Conservation (phyloP, 768 basidiomycete species). For the Coprinopsis marcescibilis region DNA sequence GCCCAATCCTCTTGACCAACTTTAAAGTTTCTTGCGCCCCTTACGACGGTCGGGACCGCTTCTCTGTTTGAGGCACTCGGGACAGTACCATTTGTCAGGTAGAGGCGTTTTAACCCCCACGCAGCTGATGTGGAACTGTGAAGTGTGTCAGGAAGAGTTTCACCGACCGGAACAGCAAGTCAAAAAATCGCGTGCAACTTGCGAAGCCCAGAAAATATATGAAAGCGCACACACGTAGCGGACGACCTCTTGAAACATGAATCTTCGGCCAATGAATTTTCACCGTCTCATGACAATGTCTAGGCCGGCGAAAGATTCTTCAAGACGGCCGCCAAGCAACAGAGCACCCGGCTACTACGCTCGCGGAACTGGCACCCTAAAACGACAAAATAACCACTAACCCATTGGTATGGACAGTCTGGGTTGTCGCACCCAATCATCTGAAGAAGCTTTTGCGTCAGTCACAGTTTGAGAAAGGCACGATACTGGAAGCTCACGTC, state of each 20-base stretch:
- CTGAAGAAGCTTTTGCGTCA: conserved; percentile 20
- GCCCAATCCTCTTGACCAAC: too few relatives aligned
- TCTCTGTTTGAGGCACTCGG: conserved; percentile 39
- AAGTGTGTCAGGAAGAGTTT: background rate
- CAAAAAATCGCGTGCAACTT: too few relatives aligned
- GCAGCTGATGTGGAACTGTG: conserved; percentile 56
- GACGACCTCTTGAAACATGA: too few relatives aligned
- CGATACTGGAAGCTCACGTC: conserved; percentile 31
- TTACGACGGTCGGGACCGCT: conserved; percentile 27
- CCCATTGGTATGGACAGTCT: conserved; percentile 67
- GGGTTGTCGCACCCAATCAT: conserved; percentile 75
- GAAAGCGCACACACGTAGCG: too few relatives aligned
- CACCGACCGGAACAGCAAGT: background rate
- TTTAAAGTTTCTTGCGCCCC: conserved; percentile 38
- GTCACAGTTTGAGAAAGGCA: background rate
- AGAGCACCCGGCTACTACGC: too few relatives aligned
- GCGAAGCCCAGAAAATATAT: too few relatives aligned
- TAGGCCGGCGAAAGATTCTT: too few relatives aligned
- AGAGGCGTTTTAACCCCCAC: conserved; percentile 44
- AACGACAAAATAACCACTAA: too few relatives aligned
- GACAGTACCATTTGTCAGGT: conserved; percentile 54
- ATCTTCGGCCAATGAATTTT: too few relatives aligned
- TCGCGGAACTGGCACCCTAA: too few relatives aligned
- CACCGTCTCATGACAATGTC: too few relatives aligned
- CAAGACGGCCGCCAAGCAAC: too few relatives aligned